Conservation (phyloP, 2,329 filamentous ascomycete species). For the Phaeosphaeriaceae sp. region DNA sequence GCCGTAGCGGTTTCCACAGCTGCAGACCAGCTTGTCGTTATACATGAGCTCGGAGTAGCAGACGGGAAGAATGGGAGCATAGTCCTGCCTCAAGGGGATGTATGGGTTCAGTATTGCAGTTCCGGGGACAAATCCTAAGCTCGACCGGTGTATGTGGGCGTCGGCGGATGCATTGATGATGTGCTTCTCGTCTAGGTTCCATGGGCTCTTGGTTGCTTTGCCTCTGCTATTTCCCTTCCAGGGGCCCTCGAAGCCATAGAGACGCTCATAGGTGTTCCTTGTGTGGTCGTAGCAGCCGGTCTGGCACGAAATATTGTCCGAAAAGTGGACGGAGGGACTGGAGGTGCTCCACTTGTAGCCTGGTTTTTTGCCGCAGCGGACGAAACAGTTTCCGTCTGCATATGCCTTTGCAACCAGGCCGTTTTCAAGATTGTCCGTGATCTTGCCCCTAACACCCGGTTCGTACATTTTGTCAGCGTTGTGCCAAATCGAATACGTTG, state of each 20-base stretch:
- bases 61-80: constrained; percentile 8
- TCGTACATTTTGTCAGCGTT: neutral
- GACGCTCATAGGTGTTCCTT: neutral
- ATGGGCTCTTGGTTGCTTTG: neutral
- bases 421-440: constrained; percentile 8
- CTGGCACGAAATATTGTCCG: neutral
- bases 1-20: constrained; percentile 10
- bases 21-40: neutral
- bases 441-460: neutral
- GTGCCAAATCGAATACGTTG: neutral
- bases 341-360: neutral
- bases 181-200: neutral
- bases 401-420: constrained; percentile 9
- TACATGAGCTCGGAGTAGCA: neutral
- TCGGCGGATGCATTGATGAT: constrained; percentile 2
- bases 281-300: constrained; percentile 7
- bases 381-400: constrained; percentile 6
- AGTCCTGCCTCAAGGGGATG: neutral
- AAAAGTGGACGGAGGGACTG: neutral
- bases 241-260: constrained; percentile 5
- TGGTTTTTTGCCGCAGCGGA: constrained; percentile 1
- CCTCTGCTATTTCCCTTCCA: neutral
- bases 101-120: constrained; percentile 4
- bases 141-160: neutral
- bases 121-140: neutral